phyloP scores from a whole-genome alignment of 2,329 filamentous ascomycete species.

The Colletotrichum echinochloae region DNA sequence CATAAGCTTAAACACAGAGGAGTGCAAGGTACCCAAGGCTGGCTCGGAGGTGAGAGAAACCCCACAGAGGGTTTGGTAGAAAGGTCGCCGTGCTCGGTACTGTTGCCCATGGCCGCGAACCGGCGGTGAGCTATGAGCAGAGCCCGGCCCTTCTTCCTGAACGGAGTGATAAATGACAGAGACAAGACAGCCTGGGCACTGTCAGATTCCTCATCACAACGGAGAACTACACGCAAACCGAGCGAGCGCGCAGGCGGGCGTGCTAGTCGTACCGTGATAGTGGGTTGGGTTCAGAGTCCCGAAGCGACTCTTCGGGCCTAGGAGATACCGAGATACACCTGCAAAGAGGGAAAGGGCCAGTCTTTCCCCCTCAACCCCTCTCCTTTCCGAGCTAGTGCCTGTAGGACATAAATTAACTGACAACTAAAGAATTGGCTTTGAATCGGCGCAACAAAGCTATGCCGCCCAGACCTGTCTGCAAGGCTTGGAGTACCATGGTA shows the following conservation, averaged over 20 bases:
- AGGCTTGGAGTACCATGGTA: constrained; percentile 9
- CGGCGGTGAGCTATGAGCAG: constrained; percentile 18
- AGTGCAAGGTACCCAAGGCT: constrained; percentile 18
- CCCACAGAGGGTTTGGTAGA: neutral
- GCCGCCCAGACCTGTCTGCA: neutral
- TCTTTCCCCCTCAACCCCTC: too few relatives aligned
- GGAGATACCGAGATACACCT: constrained; percentile 18
- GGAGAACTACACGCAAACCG: constrained; percentile 8
- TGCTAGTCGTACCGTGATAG: constrained; percentile 3
- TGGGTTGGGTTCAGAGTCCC: neutral
- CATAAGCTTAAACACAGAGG: constrained; percentile 34
- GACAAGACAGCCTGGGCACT: constrained; percentile 2
- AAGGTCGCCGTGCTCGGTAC: neutral
- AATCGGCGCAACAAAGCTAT: constrained; percentile 12
- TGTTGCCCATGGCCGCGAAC: neutral
- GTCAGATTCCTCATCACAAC: neutral
- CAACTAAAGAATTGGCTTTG: neutral
- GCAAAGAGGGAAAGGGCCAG: neutral
- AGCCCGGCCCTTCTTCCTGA: neutral
- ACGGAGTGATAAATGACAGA: constrained; percentile 1
- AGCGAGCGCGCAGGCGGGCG: constrained; percentile 10
- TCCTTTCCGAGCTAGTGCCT: constrained; percentile 29
- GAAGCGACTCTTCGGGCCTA: neutral
- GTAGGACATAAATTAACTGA: constrained; percentile 32
- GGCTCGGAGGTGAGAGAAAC: neutral